Conservation (phyloP, 306 rosid genomes). For the Vigna angularis region DNA sequence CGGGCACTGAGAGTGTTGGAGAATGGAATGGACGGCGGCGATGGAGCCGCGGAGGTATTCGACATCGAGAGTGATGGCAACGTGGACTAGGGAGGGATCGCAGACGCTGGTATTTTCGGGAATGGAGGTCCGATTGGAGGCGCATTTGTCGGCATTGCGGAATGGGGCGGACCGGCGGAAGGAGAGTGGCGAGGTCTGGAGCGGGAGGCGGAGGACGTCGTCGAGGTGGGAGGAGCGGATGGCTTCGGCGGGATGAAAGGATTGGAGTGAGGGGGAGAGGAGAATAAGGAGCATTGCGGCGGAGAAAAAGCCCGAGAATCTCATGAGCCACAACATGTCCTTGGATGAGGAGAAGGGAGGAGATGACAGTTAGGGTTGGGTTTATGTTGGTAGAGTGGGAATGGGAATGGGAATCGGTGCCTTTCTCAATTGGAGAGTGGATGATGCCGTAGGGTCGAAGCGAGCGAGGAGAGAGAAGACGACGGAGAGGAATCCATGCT, state of each 20-base stretch:
- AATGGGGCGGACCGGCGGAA: constrained; percentile 55
- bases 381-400: constrained; percentile 46
- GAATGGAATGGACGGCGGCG: constrained; percentile 75
- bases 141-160: constrained; percentile 64
- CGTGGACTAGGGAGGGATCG: constrained; percentile 68
- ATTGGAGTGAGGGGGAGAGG: constrained; percentile 71
- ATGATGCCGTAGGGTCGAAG: constrained; percentile 60
- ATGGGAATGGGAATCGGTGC: constrained; percentile 40
- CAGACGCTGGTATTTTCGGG: constrained; percentile 34
- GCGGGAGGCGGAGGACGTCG: constrained; percentile 46
- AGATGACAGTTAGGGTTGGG: constrained; percentile 50
- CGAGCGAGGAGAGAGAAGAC: constrained; percentile 40
- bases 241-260: constrained; percentile 77
- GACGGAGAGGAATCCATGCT: constrained; percentile 46
- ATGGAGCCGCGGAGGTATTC: constrained; percentile 77
- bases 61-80: constrained; percentile 71
- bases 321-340: constrained; percentile 67
- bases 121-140: constrained; percentile 1
- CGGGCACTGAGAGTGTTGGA: constrained; percentile 69
- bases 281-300: constrained; percentile 67
- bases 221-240: constrained; percentile 66
- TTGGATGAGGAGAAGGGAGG: constrained; percentile 29
- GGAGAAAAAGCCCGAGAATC: constrained; percentile 66
- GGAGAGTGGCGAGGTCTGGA: constrained; percentile 34
- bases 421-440: constrained; percentile 27